phyloP scores from a whole-genome alignment of 768 basidiomycete species.

The Coprinopsis marcescibilis region DNA sequence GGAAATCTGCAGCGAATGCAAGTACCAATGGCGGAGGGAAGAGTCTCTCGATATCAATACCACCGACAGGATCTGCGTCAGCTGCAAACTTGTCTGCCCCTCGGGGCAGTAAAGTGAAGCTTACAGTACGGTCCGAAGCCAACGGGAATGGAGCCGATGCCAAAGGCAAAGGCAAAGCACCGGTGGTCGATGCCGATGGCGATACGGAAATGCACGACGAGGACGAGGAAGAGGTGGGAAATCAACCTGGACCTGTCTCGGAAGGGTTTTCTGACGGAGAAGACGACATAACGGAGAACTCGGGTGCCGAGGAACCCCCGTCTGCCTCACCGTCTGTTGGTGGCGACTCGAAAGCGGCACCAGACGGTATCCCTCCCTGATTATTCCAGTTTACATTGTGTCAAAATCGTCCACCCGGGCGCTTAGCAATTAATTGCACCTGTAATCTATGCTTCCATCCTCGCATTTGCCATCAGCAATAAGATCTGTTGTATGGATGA shows the following conservation, averaged over 20 bases:
- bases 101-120: not conserved
- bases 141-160: not conserved
- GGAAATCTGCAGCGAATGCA: not conserved
- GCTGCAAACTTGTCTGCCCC: not conserved
- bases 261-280: not conserved
- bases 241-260: not conserved
- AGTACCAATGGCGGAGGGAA: not conserved
- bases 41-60: constrained; percentile 5
- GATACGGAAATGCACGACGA: not conserved
- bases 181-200: not conserved
- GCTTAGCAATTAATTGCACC: too few relatives aligned
- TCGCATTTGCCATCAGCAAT: too few relatives aligned
- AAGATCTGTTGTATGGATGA: too few relatives aligned
- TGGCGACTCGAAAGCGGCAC: too few relatives aligned
- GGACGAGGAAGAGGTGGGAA: not conserved
- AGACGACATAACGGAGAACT: too few relatives aligned
- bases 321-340: too few relatives aligned
- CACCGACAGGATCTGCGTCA: not conserved
- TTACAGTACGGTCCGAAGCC: not conserved
- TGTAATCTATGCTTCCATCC: too few relatives aligned
- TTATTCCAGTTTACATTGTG: too few relatives aligned
- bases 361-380: too few relatives aligned
- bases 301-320: too few relatives aligned
- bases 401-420: too few relatives aligned
- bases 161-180: constrained; percentile 1